These are phyloP conservation scores for Puccinia triticina DNA, from an alignment of 1,284 basidiomycete species.

Conservation along the genomic window DNA sequence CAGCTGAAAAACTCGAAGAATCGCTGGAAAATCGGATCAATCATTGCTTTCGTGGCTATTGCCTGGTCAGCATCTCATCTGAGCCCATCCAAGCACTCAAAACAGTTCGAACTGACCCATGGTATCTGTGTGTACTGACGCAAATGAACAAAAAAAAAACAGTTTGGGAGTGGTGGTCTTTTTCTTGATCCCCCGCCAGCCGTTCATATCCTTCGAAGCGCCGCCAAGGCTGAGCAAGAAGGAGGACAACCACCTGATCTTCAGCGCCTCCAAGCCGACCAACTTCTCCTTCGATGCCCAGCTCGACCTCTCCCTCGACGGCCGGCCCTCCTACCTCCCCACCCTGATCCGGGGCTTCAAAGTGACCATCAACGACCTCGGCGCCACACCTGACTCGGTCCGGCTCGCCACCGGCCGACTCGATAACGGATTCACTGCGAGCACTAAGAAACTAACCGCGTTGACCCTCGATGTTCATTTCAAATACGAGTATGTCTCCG, in stretches of 20 bases:
- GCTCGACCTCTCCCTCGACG: slow-evolving; percentile 31
- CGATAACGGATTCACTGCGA: background rate
- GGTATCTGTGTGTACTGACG: no score
- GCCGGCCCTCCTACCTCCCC: slow-evolving; percentile 31
- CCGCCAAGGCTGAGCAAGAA: slow-evolving; percentile 4
- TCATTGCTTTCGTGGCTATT: slow-evolving; percentile 22
- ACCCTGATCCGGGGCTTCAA: background rate
- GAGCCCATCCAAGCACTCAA: background rate
- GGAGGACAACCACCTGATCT: slow-evolving; percentile 1
- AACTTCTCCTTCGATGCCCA: slow-evolving; percentile 35
- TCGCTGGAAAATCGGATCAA: slow-evolving; percentile 40
- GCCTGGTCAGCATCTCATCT: slow-evolving; percentile 6
- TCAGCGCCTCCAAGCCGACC: slow-evolving; percentile 31
- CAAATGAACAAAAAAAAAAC: background rate
- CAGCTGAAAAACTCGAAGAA: background rate
- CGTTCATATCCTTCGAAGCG: slow-evolving; percentile 35
- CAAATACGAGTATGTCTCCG: slow-evolving; percentile 19
- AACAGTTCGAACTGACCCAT: background rate
- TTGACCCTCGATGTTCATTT: slow-evolving; percentile 19
- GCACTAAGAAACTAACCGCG: background rate
- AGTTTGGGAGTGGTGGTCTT: slow-evolving; percentile 39
- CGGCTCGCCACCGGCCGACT: slow-evolving; percentile 6
- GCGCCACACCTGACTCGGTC: slow-evolving; percentile 19
- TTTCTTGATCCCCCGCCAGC: slow-evolving; percentile 36
- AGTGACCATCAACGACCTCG: slow-evolving; percentile 27